These are phyloP conservation scores for Streptanthus diversifolius DNA, from an alignment of 345 rosid genomes.

Conservation along the genomic window DNA sequence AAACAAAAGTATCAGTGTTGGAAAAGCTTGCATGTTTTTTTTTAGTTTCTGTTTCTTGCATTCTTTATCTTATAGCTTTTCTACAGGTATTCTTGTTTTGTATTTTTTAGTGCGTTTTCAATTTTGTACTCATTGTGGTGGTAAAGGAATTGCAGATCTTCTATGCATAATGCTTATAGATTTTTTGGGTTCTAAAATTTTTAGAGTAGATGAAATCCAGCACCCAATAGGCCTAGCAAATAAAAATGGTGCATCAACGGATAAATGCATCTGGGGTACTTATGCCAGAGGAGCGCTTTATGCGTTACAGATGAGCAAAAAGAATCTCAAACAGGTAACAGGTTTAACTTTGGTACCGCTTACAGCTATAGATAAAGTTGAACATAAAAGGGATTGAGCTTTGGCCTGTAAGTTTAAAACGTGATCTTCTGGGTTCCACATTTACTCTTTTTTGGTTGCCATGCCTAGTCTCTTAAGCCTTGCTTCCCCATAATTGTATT, in stretches of 20 bases:
- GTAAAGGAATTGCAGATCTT: background rate
- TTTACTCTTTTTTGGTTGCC: background rate
- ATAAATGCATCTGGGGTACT: conserved; percentile 68
- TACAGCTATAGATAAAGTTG: conserved; percentile 10
- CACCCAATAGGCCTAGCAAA: conserved; percentile 37
- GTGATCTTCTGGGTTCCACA: conserved; percentile 14
- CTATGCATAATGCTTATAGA: conserved; percentile 9
- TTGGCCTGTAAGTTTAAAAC: background rate
- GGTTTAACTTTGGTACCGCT: background rate
- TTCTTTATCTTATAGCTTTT: background rate
- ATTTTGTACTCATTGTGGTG: background rate
- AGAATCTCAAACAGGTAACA: conserved; percentile 57
- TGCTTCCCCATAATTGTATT: background rate
- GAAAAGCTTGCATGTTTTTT: conserved; percentile 3
- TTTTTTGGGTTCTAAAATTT: conserved; percentile 7
- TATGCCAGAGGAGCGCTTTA: conserved; percentile 87
- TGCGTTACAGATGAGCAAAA: conserved; percentile 66
- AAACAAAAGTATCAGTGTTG: conserved; percentile 15
- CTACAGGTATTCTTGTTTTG: background rate
- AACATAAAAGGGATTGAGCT: background rate
- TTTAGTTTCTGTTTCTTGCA: background rate
- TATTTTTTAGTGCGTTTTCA: background rate
- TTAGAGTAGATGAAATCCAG: conserved; percentile 68
- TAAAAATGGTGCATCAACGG: conserved; percentile 35
- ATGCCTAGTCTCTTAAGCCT: conserved; percentile 14